Evolutionary conservation across 768 basidiomycete species (phyloP).

Genomic region (Hypholoma sublateritium): DNA sequence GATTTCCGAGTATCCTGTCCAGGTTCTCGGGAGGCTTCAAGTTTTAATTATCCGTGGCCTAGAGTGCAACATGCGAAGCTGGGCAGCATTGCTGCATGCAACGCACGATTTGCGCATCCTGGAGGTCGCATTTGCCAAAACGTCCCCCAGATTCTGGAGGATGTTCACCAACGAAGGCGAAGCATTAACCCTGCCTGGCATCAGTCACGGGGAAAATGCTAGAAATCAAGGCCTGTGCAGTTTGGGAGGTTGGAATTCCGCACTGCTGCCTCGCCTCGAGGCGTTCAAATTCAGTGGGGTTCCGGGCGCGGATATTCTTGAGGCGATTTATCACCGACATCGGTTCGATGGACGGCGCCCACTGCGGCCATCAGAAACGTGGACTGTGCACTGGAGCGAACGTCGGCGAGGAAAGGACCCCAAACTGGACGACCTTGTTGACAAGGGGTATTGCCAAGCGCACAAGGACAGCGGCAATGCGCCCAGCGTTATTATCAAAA

Average conservation of each 20-base stretch:
- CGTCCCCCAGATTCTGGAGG: conserved; percentile 30
- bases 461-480: conserved; percentile 10
- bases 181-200: not conserved
- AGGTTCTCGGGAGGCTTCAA: conserved; percentile 31
- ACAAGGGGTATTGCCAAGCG: conserved; percentile 31
- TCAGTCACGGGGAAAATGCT: not conserved
- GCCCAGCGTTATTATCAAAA: conserved; percentile 25
- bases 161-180: conserved; percentile 26
- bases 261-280: conserved; percentile 26
- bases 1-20: conserved; percentile 24
- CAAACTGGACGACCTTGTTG: conserved; percentile 38
- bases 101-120: conserved; percentile 34
- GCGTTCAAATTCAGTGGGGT: conserved; percentile 28
- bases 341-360: not conserved
- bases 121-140: conserved; percentile 42
- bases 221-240: not conserved
- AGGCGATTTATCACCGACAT: conserved; percentile 17
- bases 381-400: conserved; percentile 35
- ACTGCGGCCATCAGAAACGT: conserved; percentile 13
- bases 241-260: not conserved
- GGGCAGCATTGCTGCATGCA: conserved; percentile 34
- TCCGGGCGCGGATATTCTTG: conserved; percentile 20
- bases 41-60: conserved; percentile 41
- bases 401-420: conserved; percentile 31
- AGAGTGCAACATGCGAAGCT: conserved; percentile 36